phyloP scores from a whole-genome alignment of 2,329 filamentous ascomycete genomes.

The Scortechinia acanthostroma region DNA sequence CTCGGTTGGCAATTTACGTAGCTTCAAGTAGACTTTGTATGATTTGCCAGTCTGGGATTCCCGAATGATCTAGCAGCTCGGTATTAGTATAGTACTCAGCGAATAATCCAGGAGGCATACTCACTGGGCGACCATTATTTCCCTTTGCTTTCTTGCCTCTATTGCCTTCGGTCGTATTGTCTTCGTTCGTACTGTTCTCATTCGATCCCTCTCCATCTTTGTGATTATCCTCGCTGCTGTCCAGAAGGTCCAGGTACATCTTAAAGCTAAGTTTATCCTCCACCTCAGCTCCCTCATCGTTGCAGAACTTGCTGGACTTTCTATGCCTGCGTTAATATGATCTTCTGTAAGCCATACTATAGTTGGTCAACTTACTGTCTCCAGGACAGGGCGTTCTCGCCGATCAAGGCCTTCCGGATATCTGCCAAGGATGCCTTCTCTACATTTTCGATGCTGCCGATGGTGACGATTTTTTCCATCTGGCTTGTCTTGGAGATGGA shows the following conservation, averaged over 20 bases:
- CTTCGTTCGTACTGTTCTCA: too few relatives aligned
- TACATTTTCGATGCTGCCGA: background rate
- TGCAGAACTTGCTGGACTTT: background rate
- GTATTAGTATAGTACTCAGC: too few relatives aligned
- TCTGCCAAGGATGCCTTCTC: background rate
- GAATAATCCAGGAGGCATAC: too few relatives aligned
- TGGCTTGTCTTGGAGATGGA: background rate
- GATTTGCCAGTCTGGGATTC: background rate
- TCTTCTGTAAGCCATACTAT: background rate
- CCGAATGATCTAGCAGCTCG: too few relatives aligned
- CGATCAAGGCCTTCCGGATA: background rate
- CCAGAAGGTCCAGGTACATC: background rate
- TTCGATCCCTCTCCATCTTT: too few relatives aligned
- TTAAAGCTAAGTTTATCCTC: background rate
- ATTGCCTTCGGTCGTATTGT: background rate
- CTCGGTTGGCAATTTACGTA: background rate
- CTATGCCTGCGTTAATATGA: background rate
- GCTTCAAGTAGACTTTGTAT: background rate
- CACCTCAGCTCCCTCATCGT: background rate
- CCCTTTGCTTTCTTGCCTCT: background rate
- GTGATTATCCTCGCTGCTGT: background rate
- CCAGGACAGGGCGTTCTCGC: background rate
- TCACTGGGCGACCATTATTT: too few relatives aligned
- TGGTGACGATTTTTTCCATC: background rate
- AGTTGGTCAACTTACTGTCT: conserved; percentile 1